Evolutionary conservation across 352 stramenopile species (phyloP), one percentile per base, ranked within the genome.

Genomic region (Globisporangium acanthophoron): DNA sequence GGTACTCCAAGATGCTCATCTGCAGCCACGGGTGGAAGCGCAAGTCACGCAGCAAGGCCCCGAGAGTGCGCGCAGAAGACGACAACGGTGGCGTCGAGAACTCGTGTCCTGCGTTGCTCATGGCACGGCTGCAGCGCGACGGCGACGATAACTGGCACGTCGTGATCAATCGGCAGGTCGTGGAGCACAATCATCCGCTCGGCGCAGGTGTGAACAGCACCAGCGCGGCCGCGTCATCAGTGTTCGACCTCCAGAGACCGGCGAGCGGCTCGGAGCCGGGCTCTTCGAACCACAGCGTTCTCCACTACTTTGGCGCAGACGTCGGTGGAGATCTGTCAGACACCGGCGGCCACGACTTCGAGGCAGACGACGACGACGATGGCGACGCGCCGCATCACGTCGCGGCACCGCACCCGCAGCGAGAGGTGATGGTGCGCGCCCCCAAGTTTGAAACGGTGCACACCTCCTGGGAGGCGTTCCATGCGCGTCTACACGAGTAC

Each of bases 1-100:
- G 81, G 81, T 88, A 83, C 45, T 90, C 79, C 1, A 92, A 92
- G 64, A 59, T 92, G 61, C 54, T 90, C 20, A 90, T 89, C 47
- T 92, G 81, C 55, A 85, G 75, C 7, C 78, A 87, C 51, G 81
- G 81, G 0, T 90, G 81, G 81, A 87, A 87, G 52, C 78, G 81
- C 27, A 80, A 83, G 67, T 74, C 67, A 11, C 70, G 79, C 5
- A 77, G 68, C 49, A 85, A 87, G 39, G 54, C 50, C 12, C 50
- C 7, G 52, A 64, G n/a, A 47, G 35, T 48, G 20, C 48, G 51
- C 53, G 46, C 27, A 2, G 49, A 37, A 3, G 49, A 37, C 39
- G 37, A 41, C 48, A 50, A 31, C 33, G 20, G 16, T 52, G 59
- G 24, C 20, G 46, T 49, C 12, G 13, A 56, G 3, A 64, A 47